Conservation (phyloP, 345 rosid species). For the Eutrema yunnanense region DNA sequence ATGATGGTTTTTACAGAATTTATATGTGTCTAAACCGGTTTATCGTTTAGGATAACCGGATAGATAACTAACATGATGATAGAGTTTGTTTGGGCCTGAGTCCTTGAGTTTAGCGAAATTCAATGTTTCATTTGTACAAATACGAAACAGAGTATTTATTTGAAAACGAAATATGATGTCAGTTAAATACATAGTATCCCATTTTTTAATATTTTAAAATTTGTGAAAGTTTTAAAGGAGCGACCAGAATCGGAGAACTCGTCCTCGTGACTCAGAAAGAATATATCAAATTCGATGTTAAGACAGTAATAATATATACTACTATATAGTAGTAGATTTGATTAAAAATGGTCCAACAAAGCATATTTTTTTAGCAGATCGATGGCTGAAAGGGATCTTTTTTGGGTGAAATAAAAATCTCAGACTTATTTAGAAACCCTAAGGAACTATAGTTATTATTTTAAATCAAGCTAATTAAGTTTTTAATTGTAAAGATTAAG, state of each 20-base stretch:
- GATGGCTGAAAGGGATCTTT: conserved; percentile 9
- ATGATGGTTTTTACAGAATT: background rate
- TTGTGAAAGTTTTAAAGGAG: background rate
- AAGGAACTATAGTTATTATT: background rate
- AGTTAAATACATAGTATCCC: background rate
- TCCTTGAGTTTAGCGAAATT: background rate
- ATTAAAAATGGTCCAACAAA: conserved; percentile 1
- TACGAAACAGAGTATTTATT: background rate
- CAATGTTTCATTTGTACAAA: background rate
- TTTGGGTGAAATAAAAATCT: background rate
- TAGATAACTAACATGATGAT: background rate
- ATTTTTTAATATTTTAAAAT: background rate
- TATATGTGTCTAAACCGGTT: background rate
- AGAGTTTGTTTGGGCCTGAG: background rate
- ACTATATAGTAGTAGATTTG: background rate
- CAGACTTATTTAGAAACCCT: background rate
- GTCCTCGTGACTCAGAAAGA: conserved; percentile 17
- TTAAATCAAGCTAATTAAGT: background rate
- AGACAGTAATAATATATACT: background rate
- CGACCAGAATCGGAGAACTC: conserved; percentile 10
- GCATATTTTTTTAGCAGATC: conserved; percentile 14
- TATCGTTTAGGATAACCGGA: background rate
- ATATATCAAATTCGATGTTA: conserved; percentile 19
- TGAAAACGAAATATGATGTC: background rate
- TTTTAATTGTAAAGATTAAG: background rate